These are phyloP conservation scores for Odonthalia washingtoniensis DNA, from an alignment of 31 red algal species.

Conservation along the genomic window DNA sequence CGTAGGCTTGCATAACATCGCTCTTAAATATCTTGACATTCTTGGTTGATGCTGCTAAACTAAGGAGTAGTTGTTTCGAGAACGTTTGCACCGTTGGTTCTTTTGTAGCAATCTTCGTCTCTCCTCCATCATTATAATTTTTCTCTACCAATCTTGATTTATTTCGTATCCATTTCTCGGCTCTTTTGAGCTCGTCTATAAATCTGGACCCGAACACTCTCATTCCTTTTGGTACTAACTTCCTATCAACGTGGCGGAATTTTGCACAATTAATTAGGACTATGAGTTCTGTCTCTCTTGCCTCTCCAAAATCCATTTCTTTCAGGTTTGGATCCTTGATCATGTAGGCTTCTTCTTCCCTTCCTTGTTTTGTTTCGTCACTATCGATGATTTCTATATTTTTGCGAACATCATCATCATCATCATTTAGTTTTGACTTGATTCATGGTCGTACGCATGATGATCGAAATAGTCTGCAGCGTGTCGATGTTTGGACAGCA, in stretches of 20 bases:
- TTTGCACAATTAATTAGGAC: background rate
- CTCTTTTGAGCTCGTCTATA: background rate
- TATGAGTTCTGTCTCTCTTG: background rate
- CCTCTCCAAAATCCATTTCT: background rate
- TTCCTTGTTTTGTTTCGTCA: background rate
- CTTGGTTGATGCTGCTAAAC: background rate
- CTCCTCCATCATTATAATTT: background rate
- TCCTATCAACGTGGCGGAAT: background rate
- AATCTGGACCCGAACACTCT: background rate
- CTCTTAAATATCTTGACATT: background rate
- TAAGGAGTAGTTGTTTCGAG: background rate
- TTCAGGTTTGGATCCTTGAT: background rate
- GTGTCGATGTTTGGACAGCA: background rate
- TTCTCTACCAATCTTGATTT: background rate
- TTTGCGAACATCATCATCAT: background rate
- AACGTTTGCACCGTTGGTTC: background rate
- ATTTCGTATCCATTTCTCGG: background rate
- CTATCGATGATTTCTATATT: background rate
- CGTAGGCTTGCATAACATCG: background rate
- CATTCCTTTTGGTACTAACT: background rate
- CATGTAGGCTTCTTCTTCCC: background rate
- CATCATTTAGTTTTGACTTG: background rate
- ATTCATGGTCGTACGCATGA: background rate
- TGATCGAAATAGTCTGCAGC: background rate
- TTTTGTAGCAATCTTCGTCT: background rate